Base-by-base conservation (phyloP, 805 yeast genomes). In the Pichia thaimueangensis region DNA sequence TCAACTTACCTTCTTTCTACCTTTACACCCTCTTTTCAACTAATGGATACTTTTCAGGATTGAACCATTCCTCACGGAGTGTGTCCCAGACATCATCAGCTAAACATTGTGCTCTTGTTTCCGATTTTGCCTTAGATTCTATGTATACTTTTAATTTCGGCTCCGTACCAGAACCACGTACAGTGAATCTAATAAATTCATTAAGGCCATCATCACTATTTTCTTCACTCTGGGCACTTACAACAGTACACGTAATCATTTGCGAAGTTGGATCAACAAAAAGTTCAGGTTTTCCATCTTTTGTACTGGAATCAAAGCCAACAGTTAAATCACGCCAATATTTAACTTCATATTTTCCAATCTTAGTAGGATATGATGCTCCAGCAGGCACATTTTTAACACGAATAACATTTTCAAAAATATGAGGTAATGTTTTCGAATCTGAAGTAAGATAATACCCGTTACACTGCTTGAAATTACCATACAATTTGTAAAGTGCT, bases 91-190 rank as follows among this genome's bases (percentile, higher is more conserved):
- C 82, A 17, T 65, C 60, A 15, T 62, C 62, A 0, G 95, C 91
- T 8, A 81, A 55, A 0, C 33, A 45, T 0, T 52, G 46, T 0
- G 96, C 85, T 4, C 60, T 56, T 0, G 45, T 55, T 34, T 73
- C 84, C 8, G 66, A 59, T 0, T 48, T 38, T 0, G 86, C 71
- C 32, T 62, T 62, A 0, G 94, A 93, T 57, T 91, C 98, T 27
- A 91, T 80, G 63, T 91, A 91, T 1, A 91, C 85, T 60, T 91
- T 91, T 49, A 91, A 68, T 59, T 91, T 91, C 3, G 97, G 97
- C 60, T 91, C 98, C 0, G 98, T 91, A 10, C 98, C 98, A 3
- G 96, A 86, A 0, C 97, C 97, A 41, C 98, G 72, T 38, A 86
- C 79, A 0, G 97, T 89, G 56, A 89, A 80, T 28, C 95, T 65